phyloP scores from a whole-genome alignment of 2,329 filamentous ascomycete species.

The Aspergillus sp. region DNA sequence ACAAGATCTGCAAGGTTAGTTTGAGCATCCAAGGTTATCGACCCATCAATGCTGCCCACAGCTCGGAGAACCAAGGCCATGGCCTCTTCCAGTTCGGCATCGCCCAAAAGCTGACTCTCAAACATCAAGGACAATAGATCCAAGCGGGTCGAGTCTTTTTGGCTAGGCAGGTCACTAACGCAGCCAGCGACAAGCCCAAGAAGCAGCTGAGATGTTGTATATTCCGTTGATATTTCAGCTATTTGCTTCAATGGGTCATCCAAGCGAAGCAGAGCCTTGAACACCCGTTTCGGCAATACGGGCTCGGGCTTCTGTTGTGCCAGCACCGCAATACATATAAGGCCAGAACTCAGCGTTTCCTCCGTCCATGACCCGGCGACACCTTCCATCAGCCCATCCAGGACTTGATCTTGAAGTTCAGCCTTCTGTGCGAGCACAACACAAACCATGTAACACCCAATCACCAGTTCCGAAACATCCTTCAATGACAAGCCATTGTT shows the following conservation, averaged over 20 bases:
- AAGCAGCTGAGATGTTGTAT: conserved; percentile 35
- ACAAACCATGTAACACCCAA: conserved; percentile 89
- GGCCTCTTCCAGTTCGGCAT: conserved; percentile 30
- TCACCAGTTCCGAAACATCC: conserved; percentile 73
- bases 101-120: conserved; percentile 31
- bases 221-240: conserved; percentile 34
- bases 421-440: conserved; percentile 83
- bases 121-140: conserved; percentile 43
- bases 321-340: conserved; percentile 78
- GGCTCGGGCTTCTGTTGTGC: conserved; percentile 74
- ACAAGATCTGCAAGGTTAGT: conserved; percentile 66
- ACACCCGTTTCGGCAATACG: conserved; percentile 67
- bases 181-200: conserved; percentile 39
- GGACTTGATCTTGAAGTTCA: conserved; percentile 71
- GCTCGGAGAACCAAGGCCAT: conserved; percentile 36
- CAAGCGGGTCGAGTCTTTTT: conserved; percentile 44
- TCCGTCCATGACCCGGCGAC: conserved; percentile 73
- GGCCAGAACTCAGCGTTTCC: conserved; percentile 69
- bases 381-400: conserved; percentile 89
- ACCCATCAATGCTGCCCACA: conserved; percentile 41
- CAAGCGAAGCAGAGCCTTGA: conserved; percentile 51
- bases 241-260: conserved; percentile 34
- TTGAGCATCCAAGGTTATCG: conserved; percentile 50
- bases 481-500: conserved; percentile 75
- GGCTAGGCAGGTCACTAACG: conserved; percentile 32